These are phyloP conservation scores for Calonectria pauciramosa DNA, from an alignment of 2,329 filamentous ascomycete genomes.

Conservation along the genomic window DNA sequence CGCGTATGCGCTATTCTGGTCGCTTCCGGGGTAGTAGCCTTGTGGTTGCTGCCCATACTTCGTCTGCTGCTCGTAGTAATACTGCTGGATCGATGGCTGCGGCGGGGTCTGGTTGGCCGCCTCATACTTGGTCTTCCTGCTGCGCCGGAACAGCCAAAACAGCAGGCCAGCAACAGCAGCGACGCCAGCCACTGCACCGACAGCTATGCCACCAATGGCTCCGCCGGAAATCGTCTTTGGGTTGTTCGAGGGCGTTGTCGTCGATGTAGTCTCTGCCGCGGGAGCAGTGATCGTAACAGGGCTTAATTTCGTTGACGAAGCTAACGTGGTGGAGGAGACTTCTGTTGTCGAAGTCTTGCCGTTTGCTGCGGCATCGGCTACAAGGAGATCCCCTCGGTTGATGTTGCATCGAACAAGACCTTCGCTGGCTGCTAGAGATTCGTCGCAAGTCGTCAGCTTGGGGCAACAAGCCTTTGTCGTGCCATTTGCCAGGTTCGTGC, in stretches of 20 bases:
- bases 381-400: conserved; percentile 30
- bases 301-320: conserved; percentile 1
- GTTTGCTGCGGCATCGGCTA: conserved; percentile 11
- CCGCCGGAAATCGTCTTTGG: conserved; percentile 12
- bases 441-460: conserved; percentile 34
- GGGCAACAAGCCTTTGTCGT: conserved; percentile 30
- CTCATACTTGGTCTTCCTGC: conserved; percentile 9
- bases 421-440: conserved; percentile 16
- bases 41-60: conserved; percentile 6
- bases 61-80: conserved; percentile 15
- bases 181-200: conserved; percentile 10
- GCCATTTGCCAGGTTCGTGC: conserved; percentile 24
- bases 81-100: conserved; percentile 16
- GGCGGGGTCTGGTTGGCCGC: conserved; percentile 7
- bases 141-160: conserved; percentile 19
- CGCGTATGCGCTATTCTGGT: background rate
- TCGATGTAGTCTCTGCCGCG: background rate
- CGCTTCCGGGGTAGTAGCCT: background rate
- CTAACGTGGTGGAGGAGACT: conserved; percentile 1
- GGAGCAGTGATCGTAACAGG: background rate
- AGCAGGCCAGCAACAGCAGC: conserved; percentile 1
- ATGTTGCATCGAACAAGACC: conserved; percentile 33
- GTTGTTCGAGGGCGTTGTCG: background rate
- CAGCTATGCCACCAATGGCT: conserved; percentile 23
- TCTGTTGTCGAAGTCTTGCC: conserved; percentile 10